Evolutionary conservation across 2,329 filamentous ascomycete species (phyloP).

Genomic region (Colletotrichum orbiculare): DNA sequence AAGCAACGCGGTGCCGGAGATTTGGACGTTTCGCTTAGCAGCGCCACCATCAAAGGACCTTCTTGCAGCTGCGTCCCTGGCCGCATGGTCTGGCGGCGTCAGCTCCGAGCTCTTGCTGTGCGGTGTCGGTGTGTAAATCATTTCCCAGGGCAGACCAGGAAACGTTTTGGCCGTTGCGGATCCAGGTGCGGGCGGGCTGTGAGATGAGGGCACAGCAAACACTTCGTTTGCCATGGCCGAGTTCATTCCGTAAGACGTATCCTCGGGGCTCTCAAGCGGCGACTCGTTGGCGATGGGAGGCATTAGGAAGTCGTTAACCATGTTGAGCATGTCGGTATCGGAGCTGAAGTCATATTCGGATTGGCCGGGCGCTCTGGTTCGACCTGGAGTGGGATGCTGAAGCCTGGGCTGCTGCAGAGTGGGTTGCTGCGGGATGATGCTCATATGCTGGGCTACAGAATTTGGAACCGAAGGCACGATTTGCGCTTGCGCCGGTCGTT

Average conservation of each 20-base stretch:
- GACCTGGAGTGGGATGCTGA: slow-evolving; percentile 20
- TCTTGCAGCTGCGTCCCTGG: slow-evolving; percentile 30
- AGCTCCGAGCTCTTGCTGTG: slow-evolving; percentile 33
- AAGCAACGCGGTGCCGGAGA: slow-evolving; percentile 30
- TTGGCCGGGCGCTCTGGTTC: slow-evolving; percentile 14
- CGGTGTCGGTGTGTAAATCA: slow-evolving; percentile 49
- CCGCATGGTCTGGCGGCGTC: slow-evolving; percentile 27
- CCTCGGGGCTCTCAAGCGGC: slow-evolving; percentile 47
- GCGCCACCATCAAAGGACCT: slow-evolving; percentile 28
- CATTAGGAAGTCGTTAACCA: slow-evolving; percentile 61
- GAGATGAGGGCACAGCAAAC: slow-evolving; percentile 54
- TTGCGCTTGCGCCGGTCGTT: not conserved
- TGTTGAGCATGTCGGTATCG: slow-evolving; percentile 54
- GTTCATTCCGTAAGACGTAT: slow-evolving; percentile 67
- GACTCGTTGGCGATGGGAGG: slow-evolving; percentile 55
- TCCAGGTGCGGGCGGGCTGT: slow-evolving; percentile 45
- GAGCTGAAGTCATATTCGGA: slow-evolving; percentile 39
- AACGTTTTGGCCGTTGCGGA: slow-evolving; percentile 50
- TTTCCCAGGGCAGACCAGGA: slow-evolving; percentile 62
- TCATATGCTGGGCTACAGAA: too few species aligned
- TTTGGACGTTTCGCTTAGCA: slow-evolving; percentile 1
- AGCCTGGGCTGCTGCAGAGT: slow-evolving; percentile 2
- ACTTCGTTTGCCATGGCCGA: slow-evolving; percentile 62
- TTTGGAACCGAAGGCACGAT: not conserved
- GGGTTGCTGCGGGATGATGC: too few species aligned